A percentile compares a stretch with the other conserved stretches of the same genome.
Conservation (phyloP, 805 yeast genomes). For the Metschnikowia koreensis region DNA sequence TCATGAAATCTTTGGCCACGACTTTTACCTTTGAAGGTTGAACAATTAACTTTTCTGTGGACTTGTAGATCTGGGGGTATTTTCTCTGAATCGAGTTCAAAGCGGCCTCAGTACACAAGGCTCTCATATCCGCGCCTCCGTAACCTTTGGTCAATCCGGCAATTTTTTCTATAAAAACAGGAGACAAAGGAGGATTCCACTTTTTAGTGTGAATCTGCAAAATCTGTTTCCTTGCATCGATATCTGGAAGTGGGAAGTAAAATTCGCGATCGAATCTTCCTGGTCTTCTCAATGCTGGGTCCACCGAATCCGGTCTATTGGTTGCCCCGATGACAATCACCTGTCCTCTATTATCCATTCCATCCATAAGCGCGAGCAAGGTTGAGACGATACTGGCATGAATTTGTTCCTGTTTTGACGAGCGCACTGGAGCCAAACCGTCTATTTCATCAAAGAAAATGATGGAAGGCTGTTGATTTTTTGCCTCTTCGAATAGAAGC, state of each 20-base stretch:
- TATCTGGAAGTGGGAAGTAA: constrained; percentile 90
- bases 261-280: constrained; percentile 97
- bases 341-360: constrained; percentile 98
- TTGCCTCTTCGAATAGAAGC: constrained; percentile 90
- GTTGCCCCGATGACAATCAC: constrained; percentile 98
- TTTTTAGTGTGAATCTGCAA: constrained; percentile 80
- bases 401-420: constrained; percentile 96
- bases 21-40: constrained; percentile 72
- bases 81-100: constrained; percentile 85
- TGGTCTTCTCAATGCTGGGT: constrained; percentile 94
- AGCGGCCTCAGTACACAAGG: constrained; percentile 95
- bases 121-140: constrained; percentile 96
- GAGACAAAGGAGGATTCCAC: constrained; percentile 76
- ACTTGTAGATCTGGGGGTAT: constrained; percentile 87
- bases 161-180: constrained; percentile 57
- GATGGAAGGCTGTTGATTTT: constrained; percentile 91
- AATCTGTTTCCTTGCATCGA: constrained; percentile 74
- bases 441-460: constrained; percentile 98
- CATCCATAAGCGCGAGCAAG: constrained; percentile 93
- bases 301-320: constrained; percentile 96
- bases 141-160: constrained; percentile 89
- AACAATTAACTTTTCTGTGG: constrained; percentile 69
- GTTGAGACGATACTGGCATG: constrained; percentile 98
- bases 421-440: constrained; percentile 96
- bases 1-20: constrained; percentile 77